phyloP scores from a whole-genome alignment of 2,329 filamentous ascomycete species.

The Xylaria sp. region DNA sequence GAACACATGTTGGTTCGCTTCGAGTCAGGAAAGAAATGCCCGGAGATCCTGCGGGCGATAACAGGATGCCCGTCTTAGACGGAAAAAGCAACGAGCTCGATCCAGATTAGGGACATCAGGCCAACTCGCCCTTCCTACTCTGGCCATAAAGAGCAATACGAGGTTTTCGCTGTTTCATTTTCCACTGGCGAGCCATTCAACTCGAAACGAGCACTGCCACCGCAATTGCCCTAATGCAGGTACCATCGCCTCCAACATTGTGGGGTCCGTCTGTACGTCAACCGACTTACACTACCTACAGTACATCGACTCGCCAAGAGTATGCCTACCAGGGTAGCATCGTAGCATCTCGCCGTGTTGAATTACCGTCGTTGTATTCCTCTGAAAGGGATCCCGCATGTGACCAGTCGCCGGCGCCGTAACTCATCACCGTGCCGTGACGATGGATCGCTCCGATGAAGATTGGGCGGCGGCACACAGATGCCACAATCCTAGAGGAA shows the following conservation, averaged over 20 bases:
- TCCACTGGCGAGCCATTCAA: conserved; percentile 35
- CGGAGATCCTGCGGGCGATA: conserved; percentile 1
- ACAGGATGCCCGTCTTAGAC: conserved; percentile 1
- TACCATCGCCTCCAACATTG: conserved; percentile 36
- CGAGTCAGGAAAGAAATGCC: not conserved
- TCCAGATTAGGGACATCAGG: conserved; percentile 14
- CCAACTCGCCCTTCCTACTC: conserved; percentile 13
- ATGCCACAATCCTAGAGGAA: conserved; percentile 7
- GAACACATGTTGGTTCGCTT: not conserved
- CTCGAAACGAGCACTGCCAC: conserved; percentile 50
- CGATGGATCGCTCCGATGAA: conserved; percentile 14
- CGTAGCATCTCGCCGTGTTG: conserved; percentile 21
- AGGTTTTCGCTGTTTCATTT: conserved; percentile 39
- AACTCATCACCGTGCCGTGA: conserved; percentile 2
- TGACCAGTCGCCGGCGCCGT: not conserved
- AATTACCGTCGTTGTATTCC: not conserved
- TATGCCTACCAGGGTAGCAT: not conserved
- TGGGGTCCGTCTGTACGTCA: conserved; percentile 24
- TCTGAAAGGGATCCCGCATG: not conserved
- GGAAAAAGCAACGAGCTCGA: conserved; percentile 9
- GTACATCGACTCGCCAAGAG: conserved; percentile 11
- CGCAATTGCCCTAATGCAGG: conserved; percentile 46
- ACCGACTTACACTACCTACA: not conserved
- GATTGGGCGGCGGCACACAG: conserved; percentile 15
- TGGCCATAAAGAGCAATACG: conserved; percentile 32